These are phyloP conservation scores for Dorcoceras hygrometricum DNA, from an alignment of 257 asterid species.

Conservation along the genomic window DNA sequence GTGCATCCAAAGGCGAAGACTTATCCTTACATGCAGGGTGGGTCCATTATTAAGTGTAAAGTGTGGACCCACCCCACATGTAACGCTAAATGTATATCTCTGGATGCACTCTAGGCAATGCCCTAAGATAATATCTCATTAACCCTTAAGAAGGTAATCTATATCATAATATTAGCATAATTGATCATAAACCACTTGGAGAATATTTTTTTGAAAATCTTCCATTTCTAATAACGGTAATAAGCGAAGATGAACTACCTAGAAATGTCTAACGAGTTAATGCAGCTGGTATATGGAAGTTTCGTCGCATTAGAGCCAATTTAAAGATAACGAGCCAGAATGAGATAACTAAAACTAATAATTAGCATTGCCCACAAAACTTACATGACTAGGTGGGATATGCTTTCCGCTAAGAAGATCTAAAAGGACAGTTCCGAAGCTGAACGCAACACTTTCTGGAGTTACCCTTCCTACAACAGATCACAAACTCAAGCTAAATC, in stretches of 20 bases:
- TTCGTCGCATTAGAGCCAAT: conserved; percentile 8
- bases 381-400: conserved; percentile 96
- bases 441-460: conserved; percentile 94
- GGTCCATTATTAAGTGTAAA: no score
- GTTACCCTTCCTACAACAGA: conserved; percentile 90
- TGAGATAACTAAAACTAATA: conserved; percentile 21
- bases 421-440: conserved; percentile 97
- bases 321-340: conserved; percentile 12
- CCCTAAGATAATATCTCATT: no score
- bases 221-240: background rate
- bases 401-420: conserved; percentile 99
- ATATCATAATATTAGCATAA: background rate
- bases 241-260: conserved; percentile 9
- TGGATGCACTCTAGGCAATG: no score
- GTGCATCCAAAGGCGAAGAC: no score
- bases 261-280: conserved; percentile 12
- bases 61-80: no score
- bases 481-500: conserved; percentile 22
- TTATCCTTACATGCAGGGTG: no score
- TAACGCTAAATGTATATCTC: no score
- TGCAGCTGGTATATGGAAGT: conserved; percentile 16
- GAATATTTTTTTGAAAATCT: background rate
- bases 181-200: conserved; percentile 12
- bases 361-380: conserved; percentile 29
- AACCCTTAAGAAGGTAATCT: no score